Conservation (phyloP, 75 land plant genomes). For the Selaginella moellendorffii region DNA sequence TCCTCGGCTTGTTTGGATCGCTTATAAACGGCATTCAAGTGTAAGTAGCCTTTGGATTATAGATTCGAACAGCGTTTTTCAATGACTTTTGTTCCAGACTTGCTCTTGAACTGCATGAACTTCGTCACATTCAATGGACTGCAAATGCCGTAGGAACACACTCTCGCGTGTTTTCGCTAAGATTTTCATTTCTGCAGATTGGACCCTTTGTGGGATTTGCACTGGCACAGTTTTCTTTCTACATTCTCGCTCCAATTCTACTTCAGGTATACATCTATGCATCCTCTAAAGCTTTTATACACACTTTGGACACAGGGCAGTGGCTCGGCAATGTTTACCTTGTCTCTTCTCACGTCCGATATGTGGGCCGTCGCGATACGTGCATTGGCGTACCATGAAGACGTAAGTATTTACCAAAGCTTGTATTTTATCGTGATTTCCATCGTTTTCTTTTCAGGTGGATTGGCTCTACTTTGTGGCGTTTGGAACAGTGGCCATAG, state of each 20-base stretch:
- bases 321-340: slow-evolving; percentile 83
- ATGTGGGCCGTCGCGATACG: slow-evolving; percentile 97
- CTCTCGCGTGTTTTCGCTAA: no score
- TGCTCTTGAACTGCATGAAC: slow-evolving; percentile 60
- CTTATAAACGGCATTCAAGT: slow-evolving; percentile 79
- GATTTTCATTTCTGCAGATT: slow-evolving; percentile 54
- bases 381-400: slow-evolving; percentile 55
- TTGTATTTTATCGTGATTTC: no score
- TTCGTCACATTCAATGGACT: slow-evolving; percentile 56
- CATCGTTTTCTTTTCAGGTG: no score
- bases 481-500: no score
- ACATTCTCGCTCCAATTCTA: slow-evolving; percentile 57
- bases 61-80: no score
- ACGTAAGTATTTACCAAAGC: no score
- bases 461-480: no score
- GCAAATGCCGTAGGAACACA: slow-evolving; percentile 45
- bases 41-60: no score
- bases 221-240: slow-evolving; percentile 54
- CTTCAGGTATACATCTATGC: slow-evolving; percentile 56
- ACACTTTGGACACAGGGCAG: no score
- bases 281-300: no score
- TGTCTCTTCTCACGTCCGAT: slow-evolving; percentile 94
- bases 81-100: no score
- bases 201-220: slow-evolving; percentile 71
- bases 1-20: slow-evolving; percentile 86